phyloP scores from a whole-genome alignment of 208 protist species.

The Strigomonas culicis region DNA sequence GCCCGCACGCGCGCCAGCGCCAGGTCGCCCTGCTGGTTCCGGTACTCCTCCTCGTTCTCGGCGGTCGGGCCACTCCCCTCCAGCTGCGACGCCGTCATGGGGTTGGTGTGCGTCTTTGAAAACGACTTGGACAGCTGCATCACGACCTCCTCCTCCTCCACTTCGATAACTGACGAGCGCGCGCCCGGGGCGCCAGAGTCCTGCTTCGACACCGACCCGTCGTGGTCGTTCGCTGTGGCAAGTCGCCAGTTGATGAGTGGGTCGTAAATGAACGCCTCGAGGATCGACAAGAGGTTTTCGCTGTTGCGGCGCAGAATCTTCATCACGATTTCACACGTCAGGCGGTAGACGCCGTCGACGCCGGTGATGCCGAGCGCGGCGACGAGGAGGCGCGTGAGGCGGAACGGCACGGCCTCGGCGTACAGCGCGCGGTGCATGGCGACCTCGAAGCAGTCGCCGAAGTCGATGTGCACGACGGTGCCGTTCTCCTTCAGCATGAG shows the following conservation, averaged over 20 bases:
- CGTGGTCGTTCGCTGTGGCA: slow-evolving; percentile 39
- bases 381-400: slow-evolving; percentile 98
- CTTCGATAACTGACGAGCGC: slow-evolving; percentile 18
- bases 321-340: slow-evolving; percentile 98
- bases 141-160: slow-evolving; percentile 23
- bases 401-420: slow-evolving; percentile 99
- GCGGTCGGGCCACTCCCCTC: not conserved
- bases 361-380: slow-evolving; percentile 98
- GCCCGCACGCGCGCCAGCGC: slow-evolving; percentile 80
- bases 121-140: slow-evolving; percentile 81
- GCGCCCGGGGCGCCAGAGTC: slow-evolving; percentile 2
- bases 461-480: slow-evolving; percentile 99
- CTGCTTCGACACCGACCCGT: slow-evolving; percentile 14
- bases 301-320: slow-evolving; percentile 97
- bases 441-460: slow-evolving; percentile 99
- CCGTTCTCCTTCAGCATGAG: slow-evolving; percentile 99
- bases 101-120: slow-evolving; percentile 27
- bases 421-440: slow-evolving; percentile 98
- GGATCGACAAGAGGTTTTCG: slow-evolving; percentile 98
- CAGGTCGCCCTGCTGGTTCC: slow-evolving; percentile 83
- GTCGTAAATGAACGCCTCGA: slow-evolving; percentile 99
- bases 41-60: slow-evolving; percentile 57
- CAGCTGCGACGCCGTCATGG: slow-evolving; percentile 8
- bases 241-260: slow-evolving; percentile 99
- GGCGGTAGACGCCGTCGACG: slow-evolving; percentile 98